Evolutionary conservation across 108 stramenopile species (phyloP), one percentile per base, ranked within the genome.

Genomic region (Aurantiochytrium sp.): DNA sequence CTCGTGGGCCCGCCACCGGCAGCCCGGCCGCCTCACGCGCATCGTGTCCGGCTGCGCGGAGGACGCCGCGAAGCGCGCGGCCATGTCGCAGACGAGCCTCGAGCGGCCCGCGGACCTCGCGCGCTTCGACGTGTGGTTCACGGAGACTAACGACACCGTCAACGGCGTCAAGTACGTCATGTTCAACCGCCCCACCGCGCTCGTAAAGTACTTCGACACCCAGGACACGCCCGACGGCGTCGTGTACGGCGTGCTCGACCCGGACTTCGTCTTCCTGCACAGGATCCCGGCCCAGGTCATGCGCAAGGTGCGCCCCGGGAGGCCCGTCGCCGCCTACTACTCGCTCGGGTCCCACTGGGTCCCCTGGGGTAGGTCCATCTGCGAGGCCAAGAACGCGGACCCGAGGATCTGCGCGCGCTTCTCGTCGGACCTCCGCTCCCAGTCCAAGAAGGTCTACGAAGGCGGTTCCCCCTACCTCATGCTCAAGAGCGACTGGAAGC

Each of bases 151-250:
- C n/a, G 73, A 81, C 24, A 81, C 73, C 27, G 42, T 81, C n/a
- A 81, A 81, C 45, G 73, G 73, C 39, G 45, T 48, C 6, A 48
- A 48, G 73, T 81, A 81, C 39, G 73, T 48, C 42, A 41, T 48
- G 73, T 81, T 81, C 30, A 81, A 81, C 45, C 39, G 73, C 19
- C 73, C 73, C 2, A 81, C 39, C 39, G 73, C 73, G 73, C 73
- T 81, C 42, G 12, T 81, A 0, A 48, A 81, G 19, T 81, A 22
- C 30, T 81, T 81, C 24, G 45, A 12, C 21, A 41, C 42, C 36
- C 42, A 81, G 45, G 17, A 37, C 2, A 81, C 73, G 6, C 27
- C 2, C 15, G 73, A 81, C 19, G 39, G 12, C n/a, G 24, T 24
- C 6, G 32, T 81, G 10, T 81, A 81, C 32, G 73, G n/a, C 6